Conservation (phyloP, 306 rosid species). For the Rubus idaeus region DNA sequence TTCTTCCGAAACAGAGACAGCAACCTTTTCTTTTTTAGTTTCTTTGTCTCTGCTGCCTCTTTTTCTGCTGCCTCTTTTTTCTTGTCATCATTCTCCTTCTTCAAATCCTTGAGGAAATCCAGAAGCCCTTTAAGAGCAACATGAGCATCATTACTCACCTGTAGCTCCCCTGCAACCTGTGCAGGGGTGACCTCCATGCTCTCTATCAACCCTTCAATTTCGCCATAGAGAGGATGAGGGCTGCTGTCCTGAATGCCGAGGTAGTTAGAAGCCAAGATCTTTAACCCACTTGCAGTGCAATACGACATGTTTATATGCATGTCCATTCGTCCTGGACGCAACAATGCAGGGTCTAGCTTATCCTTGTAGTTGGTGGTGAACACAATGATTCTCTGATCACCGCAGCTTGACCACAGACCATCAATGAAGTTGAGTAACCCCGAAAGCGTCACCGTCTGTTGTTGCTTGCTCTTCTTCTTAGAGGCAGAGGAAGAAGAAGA, state of each 20-base stretch:
- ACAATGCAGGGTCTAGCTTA: slow-evolving; percentile 43
- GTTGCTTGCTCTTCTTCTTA: background rate
- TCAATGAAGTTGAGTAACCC: slow-evolving; percentile 52
- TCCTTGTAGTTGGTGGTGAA: slow-evolving; percentile 63
- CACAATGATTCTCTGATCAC: slow-evolving; percentile 54
- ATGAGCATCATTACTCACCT: slow-evolving; percentile 43
- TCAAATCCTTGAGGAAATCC: slow-evolving; percentile 24
- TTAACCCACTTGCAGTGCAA: slow-evolving; percentile 34
- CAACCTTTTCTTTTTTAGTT: background rate
- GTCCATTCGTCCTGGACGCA: slow-evolving; percentile 65
- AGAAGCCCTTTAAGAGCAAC: slow-evolving; percentile 26
- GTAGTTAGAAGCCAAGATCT: slow-evolving; percentile 36
- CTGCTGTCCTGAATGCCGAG: slow-evolving; percentile 27
- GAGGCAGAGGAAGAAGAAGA: background rate
- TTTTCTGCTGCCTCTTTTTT: background rate
- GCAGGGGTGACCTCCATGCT: slow-evolving; percentile 46
- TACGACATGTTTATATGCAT: slow-evolving; percentile 52
- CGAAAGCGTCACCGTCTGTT: slow-evolving; percentile 22
- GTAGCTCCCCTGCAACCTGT: slow-evolving; percentile 48
- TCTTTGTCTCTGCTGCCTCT: background rate
- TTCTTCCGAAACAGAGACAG: background rate
- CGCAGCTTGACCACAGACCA: slow-evolving; percentile 63
- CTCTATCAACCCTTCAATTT: slow-evolving; percentile 40
- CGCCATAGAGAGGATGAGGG: slow-evolving; percentile 12
- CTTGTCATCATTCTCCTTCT: background rate